These are phyloP conservation scores for Pharus latifolius DNA, from an alignment of 176 grass and related monocot genomes.

Conservation along the genomic window DNA sequence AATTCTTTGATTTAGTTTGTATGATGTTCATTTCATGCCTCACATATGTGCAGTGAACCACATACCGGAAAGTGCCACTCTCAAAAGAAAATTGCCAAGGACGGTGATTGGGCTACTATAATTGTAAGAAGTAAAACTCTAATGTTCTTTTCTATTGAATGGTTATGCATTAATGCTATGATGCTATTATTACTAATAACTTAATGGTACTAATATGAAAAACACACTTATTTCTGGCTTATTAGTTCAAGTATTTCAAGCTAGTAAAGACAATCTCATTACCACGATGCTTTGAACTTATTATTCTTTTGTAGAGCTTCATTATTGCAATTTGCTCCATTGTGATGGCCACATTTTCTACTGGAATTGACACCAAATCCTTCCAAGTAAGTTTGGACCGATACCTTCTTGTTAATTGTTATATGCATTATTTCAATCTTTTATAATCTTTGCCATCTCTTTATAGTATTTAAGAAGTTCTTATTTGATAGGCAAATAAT, in stretches of 20 bases:
- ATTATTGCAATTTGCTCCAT: conserved; percentile 77
- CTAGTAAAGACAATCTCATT: not conserved
- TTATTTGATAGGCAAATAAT: not conserved
- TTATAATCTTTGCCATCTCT: not conserved
- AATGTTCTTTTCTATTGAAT: not conserved
- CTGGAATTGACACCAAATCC: conserved; percentile 66
- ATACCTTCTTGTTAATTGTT: not conserved
- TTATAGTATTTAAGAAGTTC: not conserved
- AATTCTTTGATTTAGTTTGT: not conserved
- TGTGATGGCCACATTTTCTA: conserved; percentile 91
- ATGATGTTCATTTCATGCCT: not conserved
- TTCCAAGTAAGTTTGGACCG: conserved; percentile 42
- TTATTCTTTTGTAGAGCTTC: conserved; percentile 57
- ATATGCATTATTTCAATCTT: not conserved
- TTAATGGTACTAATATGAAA: not conserved
- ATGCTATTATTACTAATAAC: not conserved
- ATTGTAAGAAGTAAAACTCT: conserved; percentile 35
- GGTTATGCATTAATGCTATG: not conserved
- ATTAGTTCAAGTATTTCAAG: not conserved
- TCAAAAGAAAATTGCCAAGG: conserved; percentile 35
- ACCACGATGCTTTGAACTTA: not conserved
- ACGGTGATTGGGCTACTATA: conserved; percentile 55
- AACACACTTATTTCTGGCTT: not conserved
- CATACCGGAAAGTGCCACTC: conserved; percentile 44
- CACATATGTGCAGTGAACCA: conserved; percentile 46